A percentile compares a stretch with the other conserved stretches of the same genome.
Evolutionary conservation across 2,329 filamentous ascomycete genomes (phyloP).

Genomic region (Colletotrichum costaricense): DNA sequence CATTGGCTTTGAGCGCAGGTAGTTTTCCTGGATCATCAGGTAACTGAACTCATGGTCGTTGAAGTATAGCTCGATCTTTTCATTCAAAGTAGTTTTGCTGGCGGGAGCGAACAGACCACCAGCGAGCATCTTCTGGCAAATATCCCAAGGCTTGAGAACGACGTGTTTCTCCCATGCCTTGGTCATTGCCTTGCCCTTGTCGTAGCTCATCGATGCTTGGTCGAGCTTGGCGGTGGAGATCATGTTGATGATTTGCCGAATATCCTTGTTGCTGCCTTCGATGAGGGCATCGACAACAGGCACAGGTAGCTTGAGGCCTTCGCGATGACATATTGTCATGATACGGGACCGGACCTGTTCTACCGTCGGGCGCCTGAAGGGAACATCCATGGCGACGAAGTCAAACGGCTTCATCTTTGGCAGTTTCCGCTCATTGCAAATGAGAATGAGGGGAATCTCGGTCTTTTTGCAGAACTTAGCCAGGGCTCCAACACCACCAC

Average conservation of each 20-base stretch:
- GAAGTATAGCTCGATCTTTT: constrained; percentile 99
- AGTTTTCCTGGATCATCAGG: constrained; percentile 98
- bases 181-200: constrained; percentile 91
- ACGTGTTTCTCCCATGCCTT: constrained; percentile 99
- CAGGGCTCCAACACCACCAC: constrained; percentile 93
- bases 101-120: constrained; percentile 86
- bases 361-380: constrained; percentile 88
- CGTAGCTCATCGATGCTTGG: constrained; percentile 81
- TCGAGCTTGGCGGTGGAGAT: constrained; percentile 93
- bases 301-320: constrained; percentile 86
- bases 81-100: constrained; percentile 89
- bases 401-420: constrained; percentile 99
- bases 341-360: constrained; percentile 93
- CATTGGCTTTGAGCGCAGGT: constrained; percentile 84
- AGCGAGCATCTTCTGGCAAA: constrained; percentile 90
- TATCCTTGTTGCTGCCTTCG: constrained; percentile 94
- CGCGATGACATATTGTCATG: constrained; percentile 93
- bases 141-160: constrained; percentile 97
- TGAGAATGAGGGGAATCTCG: constrained; percentile 92
- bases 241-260: constrained; percentile 99
- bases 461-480: constrained; percentile 97
- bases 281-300: constrained; percentile 92
- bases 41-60: constrained; percentile 99
- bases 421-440: constrained; percentile 93
- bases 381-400: constrained; percentile 83